Evolutionary conservation across 1,284 basidiomycete genomes (phyloP).

Genomic region (Leccinum ponderosum): DNA sequence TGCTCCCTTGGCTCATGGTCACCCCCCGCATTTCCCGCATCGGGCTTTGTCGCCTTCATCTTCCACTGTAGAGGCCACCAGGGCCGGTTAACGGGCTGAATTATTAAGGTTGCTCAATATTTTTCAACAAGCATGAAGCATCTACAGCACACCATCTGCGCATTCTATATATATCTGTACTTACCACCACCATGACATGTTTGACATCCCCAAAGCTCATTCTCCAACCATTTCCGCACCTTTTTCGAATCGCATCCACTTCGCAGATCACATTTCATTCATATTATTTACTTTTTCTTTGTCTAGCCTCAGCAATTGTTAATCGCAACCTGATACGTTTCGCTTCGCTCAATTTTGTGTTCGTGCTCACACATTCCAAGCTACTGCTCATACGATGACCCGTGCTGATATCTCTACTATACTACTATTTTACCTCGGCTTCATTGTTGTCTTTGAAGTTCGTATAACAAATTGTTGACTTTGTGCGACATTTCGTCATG

Average conservation of each 20-base stretch:
- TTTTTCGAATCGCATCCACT: constrained; percentile 31
- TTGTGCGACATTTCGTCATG: constrained; percentile 11
- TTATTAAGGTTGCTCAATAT: constrained; percentile 41
- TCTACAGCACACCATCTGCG: constrained; percentile 41
- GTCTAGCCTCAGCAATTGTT: constrained; percentile 26
- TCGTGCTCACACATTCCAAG: constrained; percentile 21
- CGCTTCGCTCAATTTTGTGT: constrained; percentile 16
- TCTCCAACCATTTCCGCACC: constrained; percentile 21
- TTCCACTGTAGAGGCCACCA: constrained; percentile 58
- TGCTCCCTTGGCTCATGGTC: constrained; percentile 43
- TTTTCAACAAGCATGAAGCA: constrained; percentile 40
- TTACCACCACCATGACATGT: constrained; percentile 38
- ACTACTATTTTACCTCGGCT: constrained; percentile 30
- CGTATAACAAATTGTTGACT: constrained; percentile 25
- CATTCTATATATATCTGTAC: constrained; percentile 42
- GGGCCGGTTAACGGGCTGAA: constrained; percentile 43
- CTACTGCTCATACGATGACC: constrained; percentile 31
- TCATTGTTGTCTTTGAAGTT: constrained; percentile 20
- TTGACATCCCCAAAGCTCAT: constrained; percentile 34
- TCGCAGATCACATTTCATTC: constrained; percentile 27
- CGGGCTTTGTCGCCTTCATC: constrained; percentile 50
- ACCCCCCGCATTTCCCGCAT: constrained; percentile 45
- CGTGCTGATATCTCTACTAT: constrained; percentile 36
- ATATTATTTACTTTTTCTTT: constrained; percentile 30
- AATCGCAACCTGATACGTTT: constrained; percentile 30